Conservation (phyloP, 768 basidiomycete genomes). For the Leucosporidium creatinivorum region DNA sequence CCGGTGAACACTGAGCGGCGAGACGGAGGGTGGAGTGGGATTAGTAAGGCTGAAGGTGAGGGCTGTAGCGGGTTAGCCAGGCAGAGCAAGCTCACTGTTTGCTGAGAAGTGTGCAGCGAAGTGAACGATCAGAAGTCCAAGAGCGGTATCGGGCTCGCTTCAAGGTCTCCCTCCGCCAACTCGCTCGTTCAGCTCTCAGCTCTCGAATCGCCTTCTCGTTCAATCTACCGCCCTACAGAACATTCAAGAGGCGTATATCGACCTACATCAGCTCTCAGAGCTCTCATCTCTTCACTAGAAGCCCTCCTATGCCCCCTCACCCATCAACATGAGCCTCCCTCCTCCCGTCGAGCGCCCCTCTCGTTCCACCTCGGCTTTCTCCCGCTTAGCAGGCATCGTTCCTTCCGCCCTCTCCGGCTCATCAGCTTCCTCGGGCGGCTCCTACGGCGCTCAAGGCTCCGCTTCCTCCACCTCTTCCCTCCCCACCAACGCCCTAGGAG, state of each 20-base stretch:
- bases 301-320: neutral
- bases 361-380: neutral
- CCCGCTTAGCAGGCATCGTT: neutral
- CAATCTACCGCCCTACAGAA: too few species aligned
- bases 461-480: neutral
- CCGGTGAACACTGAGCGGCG: constrained; percentile 35
- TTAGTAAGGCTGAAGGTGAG: neutral
- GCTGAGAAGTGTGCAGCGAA: too few species aligned
- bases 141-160: too few species aligned
- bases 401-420: neutral
- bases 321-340: neutral
- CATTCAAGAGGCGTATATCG: too few species aligned
- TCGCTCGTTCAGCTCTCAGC: too few species aligned
- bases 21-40: neutral
- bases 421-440: neutral
- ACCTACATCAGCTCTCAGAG: neutral
- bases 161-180: too few species aligned
- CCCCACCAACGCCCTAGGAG: neutral
- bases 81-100: too few species aligned
- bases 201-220: too few species aligned
- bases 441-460: neutral
- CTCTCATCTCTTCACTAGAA: neutral
- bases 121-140: too few species aligned
- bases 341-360: too few species aligned
- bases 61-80: too few species aligned